Evolutionary conservation across 2,329 filamentous ascomycete genomes (phyloP).

Genomic region (Colletotrichum euphorbiae): DNA sequence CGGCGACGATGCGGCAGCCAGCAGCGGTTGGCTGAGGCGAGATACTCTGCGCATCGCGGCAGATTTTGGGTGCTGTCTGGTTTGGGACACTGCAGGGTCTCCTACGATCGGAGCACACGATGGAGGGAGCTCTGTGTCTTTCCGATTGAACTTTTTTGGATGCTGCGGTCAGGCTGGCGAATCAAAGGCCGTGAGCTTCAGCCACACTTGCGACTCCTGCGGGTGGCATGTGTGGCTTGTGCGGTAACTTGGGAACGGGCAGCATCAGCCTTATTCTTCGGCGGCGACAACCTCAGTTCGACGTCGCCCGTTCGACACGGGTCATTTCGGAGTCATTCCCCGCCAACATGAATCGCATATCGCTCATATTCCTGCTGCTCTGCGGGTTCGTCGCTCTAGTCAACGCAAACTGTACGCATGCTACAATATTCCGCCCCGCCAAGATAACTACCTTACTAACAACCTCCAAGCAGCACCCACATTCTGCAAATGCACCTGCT

Average conservation of each 20-base stretch:
- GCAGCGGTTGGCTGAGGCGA: slow-evolving; percentile 51
- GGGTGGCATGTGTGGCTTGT: slow-evolving; percentile 19
- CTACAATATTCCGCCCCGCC: not conserved
- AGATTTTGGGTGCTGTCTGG: not conserved
- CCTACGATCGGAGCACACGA: not conserved
- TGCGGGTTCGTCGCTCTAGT: slow-evolving; percentile 50
- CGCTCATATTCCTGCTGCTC: slow-evolving; percentile 51
- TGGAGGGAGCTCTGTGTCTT: slow-evolving; percentile 29
- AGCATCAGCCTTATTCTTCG: not conserved
- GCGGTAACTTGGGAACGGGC: not conserved
- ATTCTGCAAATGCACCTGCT: slow-evolving; percentile 79
- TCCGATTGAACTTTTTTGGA: slow-evolving; percentile 40
- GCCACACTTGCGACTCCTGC: slow-evolving; percentile 19
- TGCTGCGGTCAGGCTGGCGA: slow-evolving; percentile 32
- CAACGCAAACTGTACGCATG: slow-evolving; percentile 57
- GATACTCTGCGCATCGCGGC: slow-evolving; percentile 57
- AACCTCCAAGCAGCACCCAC: slow-evolving; percentile 64
- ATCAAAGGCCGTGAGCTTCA: slow-evolving; percentile 30
- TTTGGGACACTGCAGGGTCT: not conserved
- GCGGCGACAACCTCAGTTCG: slow-evolving; percentile 17
- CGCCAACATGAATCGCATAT: slow-evolving; percentile 47
- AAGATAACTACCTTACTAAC: slow-evolving; percentile 43
- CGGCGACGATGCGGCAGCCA: slow-evolving; percentile 44
- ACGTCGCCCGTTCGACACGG: not conserved
- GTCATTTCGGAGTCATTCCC: not conserved